Conservation (phyloP, 2,329 filamentous ascomycete species). For the Claviceps maximensis region DNA sequence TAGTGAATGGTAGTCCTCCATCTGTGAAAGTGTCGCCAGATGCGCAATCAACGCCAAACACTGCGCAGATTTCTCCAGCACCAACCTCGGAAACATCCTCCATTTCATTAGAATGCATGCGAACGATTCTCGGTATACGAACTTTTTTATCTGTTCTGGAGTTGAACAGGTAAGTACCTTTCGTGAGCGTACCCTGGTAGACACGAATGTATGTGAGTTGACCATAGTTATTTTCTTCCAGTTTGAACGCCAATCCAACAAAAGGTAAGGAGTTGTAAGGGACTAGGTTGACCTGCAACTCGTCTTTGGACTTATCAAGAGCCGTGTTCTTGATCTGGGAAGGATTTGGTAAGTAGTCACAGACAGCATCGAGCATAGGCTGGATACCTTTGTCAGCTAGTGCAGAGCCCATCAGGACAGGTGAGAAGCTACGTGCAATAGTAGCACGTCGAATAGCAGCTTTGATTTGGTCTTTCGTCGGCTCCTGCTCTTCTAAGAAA, state of each 20-base stretch:
- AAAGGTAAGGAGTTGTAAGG: slow-evolving; percentile 91
- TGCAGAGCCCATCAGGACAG: slow-evolving; percentile 92
- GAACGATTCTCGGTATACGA: slow-evolving; percentile 90
- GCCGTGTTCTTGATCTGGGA: slow-evolving; percentile 79
- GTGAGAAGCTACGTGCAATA: slow-evolving; percentile 79
- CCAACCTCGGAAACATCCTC: slow-evolving; percentile 88
- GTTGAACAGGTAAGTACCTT: slow-evolving; percentile 86
- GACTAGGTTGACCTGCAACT: slow-evolving; percentile 73
- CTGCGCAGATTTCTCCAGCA: slow-evolving; percentile 94
- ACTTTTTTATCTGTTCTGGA: slow-evolving; percentile 91
- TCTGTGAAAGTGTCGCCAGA: slow-evolving; percentile 98
- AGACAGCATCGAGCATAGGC: slow-evolving; percentile 91
- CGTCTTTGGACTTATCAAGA: slow-evolving; percentile 66
- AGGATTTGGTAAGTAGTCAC: slow-evolving; percentile 90
- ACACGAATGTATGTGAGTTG: slow-evolving; percentile 98
- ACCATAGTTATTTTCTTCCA: slow-evolving; percentile 97
- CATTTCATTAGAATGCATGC: slow-evolving; percentile 99
- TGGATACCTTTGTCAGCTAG: slow-evolving; percentile 91
- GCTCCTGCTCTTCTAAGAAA: slow-evolving; percentile 76
- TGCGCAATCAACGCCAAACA: slow-evolving; percentile 95
- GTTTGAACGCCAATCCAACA: slow-evolving; percentile 92
- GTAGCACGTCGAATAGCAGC: slow-evolving; percentile 83
- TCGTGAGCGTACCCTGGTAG: slow-evolving; percentile 83
- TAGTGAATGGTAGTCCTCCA: slow-evolving; percentile 79
- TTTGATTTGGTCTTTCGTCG: slow-evolving; percentile 73